Evolutionary conservation across 805 yeast genomes (phyloP).

Genomic region (Wickerhamiella lipophila): DNA sequence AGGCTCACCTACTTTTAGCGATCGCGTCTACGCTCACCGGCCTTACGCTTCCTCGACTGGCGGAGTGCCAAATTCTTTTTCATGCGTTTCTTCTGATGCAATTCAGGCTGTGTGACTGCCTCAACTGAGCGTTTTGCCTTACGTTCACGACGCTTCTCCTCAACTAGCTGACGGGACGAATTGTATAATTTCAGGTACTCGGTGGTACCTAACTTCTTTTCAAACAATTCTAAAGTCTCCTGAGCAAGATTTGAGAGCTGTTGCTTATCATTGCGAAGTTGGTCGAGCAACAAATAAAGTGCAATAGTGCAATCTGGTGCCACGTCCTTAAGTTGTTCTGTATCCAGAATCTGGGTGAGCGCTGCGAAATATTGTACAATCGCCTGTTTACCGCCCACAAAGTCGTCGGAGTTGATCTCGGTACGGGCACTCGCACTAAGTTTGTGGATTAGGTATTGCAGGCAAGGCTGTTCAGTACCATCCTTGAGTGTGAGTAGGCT

Average conservation of each 20-base stretch:
- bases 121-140: conserved; percentile 61
- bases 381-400: conserved; percentile 49
- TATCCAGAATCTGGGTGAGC: conserved; percentile 38
- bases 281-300: conserved; percentile 34
- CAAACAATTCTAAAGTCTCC: conserved; percentile 59
- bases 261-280: conserved; percentile 31
- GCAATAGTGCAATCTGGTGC: conserved; percentile 44
- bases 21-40: neutral
- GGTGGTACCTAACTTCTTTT: conserved; percentile 56
- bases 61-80: neutral
- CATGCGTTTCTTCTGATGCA: conserved; percentile 58
- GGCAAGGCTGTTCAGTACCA: conserved; percentile 29
- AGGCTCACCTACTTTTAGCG: no score
- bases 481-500: conserved; percentile 5
- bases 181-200: conserved; percentile 51
- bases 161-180: conserved; percentile 48
- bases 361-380: conserved; percentile 62
- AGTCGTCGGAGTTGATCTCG: conserved; percentile 33
- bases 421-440: conserved; percentile 50
- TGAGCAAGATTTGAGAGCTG: conserved; percentile 42
- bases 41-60: conserved; percentile 6
- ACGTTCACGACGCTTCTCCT: conserved; percentile 53
- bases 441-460: conserved; percentile 52
- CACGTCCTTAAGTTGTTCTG: conserved; percentile 17
- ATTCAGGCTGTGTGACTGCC: conserved; percentile 66